Percentiles rank a stretch among this genome's conserved stretches.
Conservation (phyloP, 1,139 yeast species). For the Taphrina sp. region DNA sequence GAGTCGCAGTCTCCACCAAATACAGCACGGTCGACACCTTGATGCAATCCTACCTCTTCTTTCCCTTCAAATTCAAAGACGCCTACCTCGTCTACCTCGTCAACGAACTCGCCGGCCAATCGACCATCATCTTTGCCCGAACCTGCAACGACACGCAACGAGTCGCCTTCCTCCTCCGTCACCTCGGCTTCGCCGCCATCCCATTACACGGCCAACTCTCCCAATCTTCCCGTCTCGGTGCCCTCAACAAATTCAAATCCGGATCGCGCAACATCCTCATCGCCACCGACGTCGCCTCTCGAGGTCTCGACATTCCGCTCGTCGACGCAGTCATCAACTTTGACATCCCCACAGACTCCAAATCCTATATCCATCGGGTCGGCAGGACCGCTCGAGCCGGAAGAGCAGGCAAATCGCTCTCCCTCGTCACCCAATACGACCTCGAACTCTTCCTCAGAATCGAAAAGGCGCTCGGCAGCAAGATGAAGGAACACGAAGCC, state of each 20-base stretch:
- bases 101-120: slow-evolving; percentile 81
- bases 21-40: slow-evolving; percentile 92
- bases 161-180: slow-evolving; percentile 74
- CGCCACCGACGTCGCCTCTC: slow-evolving; percentile 97
- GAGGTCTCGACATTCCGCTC: slow-evolving; percentile 94
- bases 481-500: slow-evolving; percentile 78
- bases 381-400: slow-evolving; percentile 99
- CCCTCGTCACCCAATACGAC: slow-evolving; percentile 92
- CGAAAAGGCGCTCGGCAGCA: slow-evolving; percentile 64
- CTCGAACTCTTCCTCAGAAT: slow-evolving; percentile 81
- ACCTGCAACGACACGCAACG: slow-evolving; percentile 96
- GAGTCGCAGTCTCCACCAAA: slow-evolving; percentile 83
- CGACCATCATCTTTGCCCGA: slow-evolving; percentile 84
- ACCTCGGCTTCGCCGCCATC: slow-evolving; percentile 81
- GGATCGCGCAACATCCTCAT: slow-evolving; percentile 79
- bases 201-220: slow-evolving; percentile 94
- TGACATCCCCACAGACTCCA: slow-evolving; percentile 97
- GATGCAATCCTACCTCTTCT: slow-evolving; percentile 83
- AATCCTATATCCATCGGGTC: slow-evolving; percentile 93
- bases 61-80: slow-evolving; percentile 89
- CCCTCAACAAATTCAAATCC: slow-evolving; percentile 85
- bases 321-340: slow-evolving; percentile 92
- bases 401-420: slow-evolving; percentile 84
- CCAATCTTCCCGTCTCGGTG: slow-evolving; percentile 89
- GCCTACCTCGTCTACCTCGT: slow-evolving; percentile 78